Evolutionary conservation across 257 asterid species (phyloP).

Genomic region (Dorcoceras hygrometricum): DNA sequence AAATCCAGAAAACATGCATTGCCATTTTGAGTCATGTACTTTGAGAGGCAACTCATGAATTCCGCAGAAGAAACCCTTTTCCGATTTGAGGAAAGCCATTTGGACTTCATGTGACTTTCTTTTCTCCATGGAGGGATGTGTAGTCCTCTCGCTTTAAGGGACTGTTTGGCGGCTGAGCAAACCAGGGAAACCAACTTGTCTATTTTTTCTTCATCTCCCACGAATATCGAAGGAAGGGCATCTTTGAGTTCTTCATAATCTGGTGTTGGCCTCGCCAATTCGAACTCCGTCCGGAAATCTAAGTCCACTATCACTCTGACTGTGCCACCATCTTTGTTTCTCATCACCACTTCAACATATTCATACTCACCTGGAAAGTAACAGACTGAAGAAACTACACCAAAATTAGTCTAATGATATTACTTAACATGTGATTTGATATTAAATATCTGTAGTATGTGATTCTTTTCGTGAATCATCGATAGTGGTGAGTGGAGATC

Average conservation of each 20-base stretch:
- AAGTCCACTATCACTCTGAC: conserved; percentile 50
- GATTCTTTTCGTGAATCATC: too few species aligned
- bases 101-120: conserved; percentile 48
- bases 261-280: conserved; percentile 48
- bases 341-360: conserved; percentile 54
- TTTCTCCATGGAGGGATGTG: conserved; percentile 73
- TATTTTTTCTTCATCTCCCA: conserved; percentile 50
- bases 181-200: conserved; percentile 41
- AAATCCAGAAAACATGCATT: conserved; percentile 20
- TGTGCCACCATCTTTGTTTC: conserved; percentile 22
- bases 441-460: too few species aligned
- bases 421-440: too few species aligned
- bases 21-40: not conserved
- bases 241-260: conserved; percentile 40
- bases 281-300: conserved; percentile 55
- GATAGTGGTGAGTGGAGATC: too few species aligned
- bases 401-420: not conserved
- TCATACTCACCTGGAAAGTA: conserved; percentile 43
- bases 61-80: conserved; percentile 32
- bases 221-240: conserved; percentile 53
- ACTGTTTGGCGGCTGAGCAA: conserved; percentile 57
- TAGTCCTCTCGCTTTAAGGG: conserved; percentile 47
- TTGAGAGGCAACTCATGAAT: not conserved
- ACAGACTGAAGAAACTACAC: conserved; percentile 24
- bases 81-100: conserved; percentile 55